Evolutionary conservation across 805 yeast species (phyloP).

Genomic region (Metschnikowia picachoensis): DNA sequence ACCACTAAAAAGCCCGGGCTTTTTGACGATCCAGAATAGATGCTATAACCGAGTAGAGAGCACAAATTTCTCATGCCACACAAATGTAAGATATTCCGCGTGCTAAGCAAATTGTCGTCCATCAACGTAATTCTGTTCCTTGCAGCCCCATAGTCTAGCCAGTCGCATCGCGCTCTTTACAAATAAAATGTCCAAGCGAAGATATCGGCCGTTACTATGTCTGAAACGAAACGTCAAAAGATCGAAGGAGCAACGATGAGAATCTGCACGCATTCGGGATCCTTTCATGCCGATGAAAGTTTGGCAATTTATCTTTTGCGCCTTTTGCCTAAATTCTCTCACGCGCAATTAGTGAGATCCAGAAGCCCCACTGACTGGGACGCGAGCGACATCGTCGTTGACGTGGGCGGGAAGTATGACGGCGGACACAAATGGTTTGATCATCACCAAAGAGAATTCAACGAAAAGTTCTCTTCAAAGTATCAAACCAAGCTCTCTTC

Average conservation of each 20-base stretch:
- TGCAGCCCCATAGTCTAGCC: neutral
- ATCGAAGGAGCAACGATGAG: slow-evolving; percentile 30
- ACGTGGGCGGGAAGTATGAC: slow-evolving; percentile 90
- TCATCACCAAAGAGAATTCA: slow-evolving; percentile 93
- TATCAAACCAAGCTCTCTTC: slow-evolving; percentile 80
- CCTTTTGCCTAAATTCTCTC: slow-evolving; percentile 61
- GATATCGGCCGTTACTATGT: slow-evolving; percentile 14
- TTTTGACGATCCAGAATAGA: too few relatives aligned
- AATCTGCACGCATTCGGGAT: slow-evolving; percentile 89
- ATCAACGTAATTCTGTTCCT: neutral
- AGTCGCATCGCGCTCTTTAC: slow-evolving; percentile 12
- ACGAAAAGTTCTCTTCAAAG: slow-evolving; percentile 60
- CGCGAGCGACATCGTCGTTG: slow-evolving; percentile 85
- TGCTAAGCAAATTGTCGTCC: too few relatives aligned
- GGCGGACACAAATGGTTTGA: slow-evolving; percentile 75
- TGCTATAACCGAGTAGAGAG: too few relatives aligned
- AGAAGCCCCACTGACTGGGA: slow-evolving; percentile 83
- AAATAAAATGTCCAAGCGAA: slow-evolving; percentile 1
- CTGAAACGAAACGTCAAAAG: slow-evolving; percentile 21
- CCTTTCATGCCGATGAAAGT: slow-evolving; percentile 96
- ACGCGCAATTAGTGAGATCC: slow-evolving; percentile 73
- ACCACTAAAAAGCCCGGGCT: too few relatives aligned
- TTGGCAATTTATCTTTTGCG: slow-evolving; percentile 86
- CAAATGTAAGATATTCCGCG: too few relatives aligned
- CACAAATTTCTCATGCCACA: too few relatives aligned